Conservation (phyloP, 2,329 filamentous ascomycete species). For the Metarhizium guizhouense region DNA sequence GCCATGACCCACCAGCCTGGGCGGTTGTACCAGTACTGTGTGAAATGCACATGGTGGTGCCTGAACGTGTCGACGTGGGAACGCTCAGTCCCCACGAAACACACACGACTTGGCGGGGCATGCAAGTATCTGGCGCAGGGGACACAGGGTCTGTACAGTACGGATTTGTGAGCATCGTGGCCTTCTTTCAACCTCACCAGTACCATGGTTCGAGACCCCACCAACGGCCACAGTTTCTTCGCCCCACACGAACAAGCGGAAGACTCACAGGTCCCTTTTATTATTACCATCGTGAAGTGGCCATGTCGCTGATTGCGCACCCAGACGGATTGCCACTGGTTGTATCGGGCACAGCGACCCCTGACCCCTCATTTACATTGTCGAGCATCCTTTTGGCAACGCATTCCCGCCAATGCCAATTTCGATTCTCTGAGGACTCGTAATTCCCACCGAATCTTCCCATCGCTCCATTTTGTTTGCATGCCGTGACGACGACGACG, state of each 20-base stretch:
- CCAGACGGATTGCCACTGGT: not conserved
- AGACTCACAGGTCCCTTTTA: not conserved
- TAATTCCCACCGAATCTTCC: not conserved
- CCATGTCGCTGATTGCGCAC: not conserved
- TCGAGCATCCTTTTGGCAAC: not conserved
- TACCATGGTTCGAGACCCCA: not conserved
- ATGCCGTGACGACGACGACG: not conserved
- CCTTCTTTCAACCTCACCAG: not conserved
- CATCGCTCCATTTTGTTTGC: not conserved
- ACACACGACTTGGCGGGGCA: no score
- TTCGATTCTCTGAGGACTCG: not conserved
- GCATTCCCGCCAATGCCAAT: not conserved
- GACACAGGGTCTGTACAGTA: not conserved
- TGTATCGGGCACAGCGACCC: slow-evolving; percentile 1
- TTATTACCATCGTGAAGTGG: slow-evolving; percentile 3
- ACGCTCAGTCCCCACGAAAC: no score
- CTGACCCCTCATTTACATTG: not conserved
- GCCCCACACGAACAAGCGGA: not conserved
- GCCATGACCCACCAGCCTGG: no score
- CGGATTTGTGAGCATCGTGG: not conserved
- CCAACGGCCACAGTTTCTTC: not conserved
- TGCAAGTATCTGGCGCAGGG: not conserved
- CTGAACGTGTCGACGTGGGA: no score
- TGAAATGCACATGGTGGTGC: no score
- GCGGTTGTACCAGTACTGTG: no score